Percentiles rank a stretch among this genome's conserved stretches.
These are phyloP conservation scores for Chaetomium olivaceum DNA, from an alignment of 2,329 filamentous ascomycete species.

Conservation along the genomic window DNA sequence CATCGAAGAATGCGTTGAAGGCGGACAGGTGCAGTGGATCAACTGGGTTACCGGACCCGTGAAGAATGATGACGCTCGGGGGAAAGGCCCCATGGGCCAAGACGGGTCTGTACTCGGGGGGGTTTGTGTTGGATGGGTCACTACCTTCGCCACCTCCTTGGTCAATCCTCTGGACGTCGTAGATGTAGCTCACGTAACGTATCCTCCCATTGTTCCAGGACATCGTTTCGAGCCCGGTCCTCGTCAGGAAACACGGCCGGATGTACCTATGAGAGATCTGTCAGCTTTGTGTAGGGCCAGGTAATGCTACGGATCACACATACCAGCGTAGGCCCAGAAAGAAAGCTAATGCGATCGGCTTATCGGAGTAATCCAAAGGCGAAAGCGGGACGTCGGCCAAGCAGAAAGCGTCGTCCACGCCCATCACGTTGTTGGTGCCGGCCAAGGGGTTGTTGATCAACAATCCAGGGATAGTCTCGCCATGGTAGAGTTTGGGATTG, in stretches of 20 bases:
- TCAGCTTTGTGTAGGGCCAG: neutral
- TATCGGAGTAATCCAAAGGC: neutral
- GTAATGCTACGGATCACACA: neutral
- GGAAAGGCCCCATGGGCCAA: neutral
- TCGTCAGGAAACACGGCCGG: conserved; percentile 4
- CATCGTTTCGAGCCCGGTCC: neutral
- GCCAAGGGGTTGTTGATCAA: conserved; percentile 12
- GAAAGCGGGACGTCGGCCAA: conserved; percentile 5
- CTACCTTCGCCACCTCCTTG: too few relatives aligned
- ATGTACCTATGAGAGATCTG: conserved; percentile 10
- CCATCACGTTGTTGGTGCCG: conserved; percentile 13
- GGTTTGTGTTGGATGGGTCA: neutral
- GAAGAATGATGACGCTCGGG: conserved; percentile 15
- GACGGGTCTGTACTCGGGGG: neutral
- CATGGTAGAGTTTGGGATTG: neutral
- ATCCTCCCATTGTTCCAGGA: conserved; percentile 7
- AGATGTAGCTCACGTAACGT: conserved; percentile 6
- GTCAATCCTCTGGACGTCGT: neutral
- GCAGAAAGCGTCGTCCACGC: conserved; percentile 3
- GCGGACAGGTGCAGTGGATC: conserved; percentile 4
- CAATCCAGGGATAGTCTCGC: conserved; percentile 14
- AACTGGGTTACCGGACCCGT: conserved; percentile 17
- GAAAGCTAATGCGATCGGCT: conserved; percentile 12
- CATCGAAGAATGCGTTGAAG: conserved; percentile 20
- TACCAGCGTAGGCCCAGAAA: conserved; percentile 24